These are phyloP conservation scores for Naumovozyma castellii DNA, from an alignment of 805 yeast genomes.

Conservation along the genomic window DNA sequence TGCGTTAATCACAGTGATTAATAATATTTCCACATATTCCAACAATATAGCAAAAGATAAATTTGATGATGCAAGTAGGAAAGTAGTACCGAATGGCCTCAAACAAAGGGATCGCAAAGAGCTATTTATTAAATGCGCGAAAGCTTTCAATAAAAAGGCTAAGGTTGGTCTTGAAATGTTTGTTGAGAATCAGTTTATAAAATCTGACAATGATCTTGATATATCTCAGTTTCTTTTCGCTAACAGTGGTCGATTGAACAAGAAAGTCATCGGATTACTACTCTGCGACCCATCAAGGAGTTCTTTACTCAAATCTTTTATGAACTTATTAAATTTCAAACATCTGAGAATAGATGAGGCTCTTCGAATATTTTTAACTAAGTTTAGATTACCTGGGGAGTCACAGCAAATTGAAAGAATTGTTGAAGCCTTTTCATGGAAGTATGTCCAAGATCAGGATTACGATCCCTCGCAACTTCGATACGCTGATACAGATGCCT, in stretches of 20 bases:
- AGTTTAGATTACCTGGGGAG: conserved; percentile 91
- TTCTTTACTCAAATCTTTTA: conserved; percentile 51
- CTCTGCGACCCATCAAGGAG: conserved; percentile 65
- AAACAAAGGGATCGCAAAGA: conserved; percentile 43
- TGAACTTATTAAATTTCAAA: conserved; percentile 60
- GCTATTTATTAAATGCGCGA: conserved; percentile 64
- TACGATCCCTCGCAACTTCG: conserved; percentile 12
- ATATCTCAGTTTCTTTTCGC: conserved; percentile 67
- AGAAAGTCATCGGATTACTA: conserved; percentile 74
- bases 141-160: conserved; percentile 66
- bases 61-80: conserved; percentile 13
- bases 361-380: conserved; percentile 62
- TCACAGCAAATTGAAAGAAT: conserved; percentile 90
- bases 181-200: conserved; percentile 52
- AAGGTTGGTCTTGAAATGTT: conserved; percentile 61
- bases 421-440: conserved; percentile 76
- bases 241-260: conserved; percentile 71
- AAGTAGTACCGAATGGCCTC: conserved; percentile 11
- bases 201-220: conserved; percentile 40
- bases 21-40: conserved; percentile 42
- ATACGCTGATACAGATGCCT: conserved; percentile 8
- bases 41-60: not conserved
- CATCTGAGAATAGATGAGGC: conserved; percentile 86
- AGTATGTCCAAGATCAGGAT: conserved; percentile 61
- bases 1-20: conserved; percentile 63